Percentiles rank a stretch among this genome's conserved stretches.
These are phyloP conservation scores for Omphalea diandra DNA, from an alignment of 441 rosid genomes.

Conservation along the genomic window DNA sequence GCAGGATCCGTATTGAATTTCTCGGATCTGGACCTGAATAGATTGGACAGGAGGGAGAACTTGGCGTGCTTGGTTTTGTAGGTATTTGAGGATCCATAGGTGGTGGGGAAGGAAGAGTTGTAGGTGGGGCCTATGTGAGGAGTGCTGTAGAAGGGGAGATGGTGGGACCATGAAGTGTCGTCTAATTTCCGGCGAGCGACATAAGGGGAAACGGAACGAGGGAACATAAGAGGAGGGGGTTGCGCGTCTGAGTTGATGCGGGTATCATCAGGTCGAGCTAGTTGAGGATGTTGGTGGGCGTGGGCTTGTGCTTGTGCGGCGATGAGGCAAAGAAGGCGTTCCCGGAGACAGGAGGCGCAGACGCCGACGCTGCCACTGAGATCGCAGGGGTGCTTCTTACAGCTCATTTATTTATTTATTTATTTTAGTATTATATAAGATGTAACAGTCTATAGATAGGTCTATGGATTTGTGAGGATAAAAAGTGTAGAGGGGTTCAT, in stretches of 20 bases:
- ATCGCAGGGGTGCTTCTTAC: conserved; percentile 68
- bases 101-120: background rate
- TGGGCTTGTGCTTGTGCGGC: conserved; percentile 58
- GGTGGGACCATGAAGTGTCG: conserved; percentile 27
- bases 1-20: conserved; percentile 43
- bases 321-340: conserved; percentile 57
- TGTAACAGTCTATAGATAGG: too few species aligned
- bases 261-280: conserved; percentile 19
- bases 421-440: too few species aligned
- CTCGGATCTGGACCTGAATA: conserved; percentile 66
- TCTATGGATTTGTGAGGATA: too few species aligned
- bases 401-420: conserved; percentile 58
- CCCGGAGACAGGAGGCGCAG: conserved; percentile 88
- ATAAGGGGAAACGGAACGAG: conserved; percentile 86
- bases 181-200: conserved; percentile 62
- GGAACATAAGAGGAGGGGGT: conserved; percentile 47
- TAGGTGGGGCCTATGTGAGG: conserved; percentile 56
- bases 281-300: conserved; percentile 17
- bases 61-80: conserved; percentile 31
- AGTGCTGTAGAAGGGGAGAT: conserved; percentile 43
- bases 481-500: too few species aligned
- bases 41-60: conserved; percentile 40
- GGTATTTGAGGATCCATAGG: background rate
- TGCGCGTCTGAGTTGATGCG: conserved; percentile 31
- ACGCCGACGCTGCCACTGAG: conserved; percentile 71